A percentile compares a stretch with the other conserved stretches of the same genome.
Evolutionary conservation across 2,329 filamentous ascomycete species (phyloP).

Genomic region (Amesomyces nigricolor): DNA sequence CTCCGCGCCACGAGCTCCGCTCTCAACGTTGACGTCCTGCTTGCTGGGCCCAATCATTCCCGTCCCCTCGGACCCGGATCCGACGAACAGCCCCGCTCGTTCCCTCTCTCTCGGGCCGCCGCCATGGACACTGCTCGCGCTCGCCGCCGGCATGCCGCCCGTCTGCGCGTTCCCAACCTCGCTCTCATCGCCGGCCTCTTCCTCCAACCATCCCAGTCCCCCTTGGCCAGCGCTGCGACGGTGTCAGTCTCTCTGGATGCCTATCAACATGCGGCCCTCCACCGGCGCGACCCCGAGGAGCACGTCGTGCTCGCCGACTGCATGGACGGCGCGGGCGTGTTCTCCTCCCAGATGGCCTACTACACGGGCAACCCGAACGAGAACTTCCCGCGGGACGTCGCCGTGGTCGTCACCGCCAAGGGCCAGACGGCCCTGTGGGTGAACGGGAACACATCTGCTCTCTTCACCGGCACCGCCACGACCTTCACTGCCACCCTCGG

Average conservation of each 20-base stretch:
- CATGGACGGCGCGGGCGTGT: constrained; percentile 16
- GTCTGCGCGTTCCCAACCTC: constrained; percentile 2
- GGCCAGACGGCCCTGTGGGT: constrained; percentile 29
- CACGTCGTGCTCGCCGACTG: constrained; percentile 34
- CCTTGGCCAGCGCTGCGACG: background rate
- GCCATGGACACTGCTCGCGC: background rate
- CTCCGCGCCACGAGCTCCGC: too few relatives aligned
- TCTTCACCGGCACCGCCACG: constrained; percentile 28
- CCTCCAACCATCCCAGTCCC: background rate
- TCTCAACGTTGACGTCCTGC: too few relatives aligned
- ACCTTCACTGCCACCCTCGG: constrained; percentile 29
- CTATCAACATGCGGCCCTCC: background rate
- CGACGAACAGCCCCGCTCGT: background rate
- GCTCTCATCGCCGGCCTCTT: constrained; percentile 8
- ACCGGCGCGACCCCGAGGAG: constrained; percentile 17
- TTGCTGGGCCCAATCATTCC: too few relatives aligned
- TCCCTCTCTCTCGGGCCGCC: too few relatives aligned
- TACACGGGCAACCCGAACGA: constrained; percentile 20
- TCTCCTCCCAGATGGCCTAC: constrained; percentile 33
- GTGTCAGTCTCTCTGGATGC: background rate
- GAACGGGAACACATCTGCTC: constrained; percentile 26
- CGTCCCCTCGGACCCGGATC: background rate
- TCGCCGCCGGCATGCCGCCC: background rate
- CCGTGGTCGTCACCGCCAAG: constrained; percentile 24
- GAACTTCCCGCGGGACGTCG: constrained; percentile 26